A percentile compares a stretch with the other conserved stretches of the same genome.
Evolutionary conservation across 164 flowering plant species (phyloP).

Genomic region (Umbellularia californica): DNA sequence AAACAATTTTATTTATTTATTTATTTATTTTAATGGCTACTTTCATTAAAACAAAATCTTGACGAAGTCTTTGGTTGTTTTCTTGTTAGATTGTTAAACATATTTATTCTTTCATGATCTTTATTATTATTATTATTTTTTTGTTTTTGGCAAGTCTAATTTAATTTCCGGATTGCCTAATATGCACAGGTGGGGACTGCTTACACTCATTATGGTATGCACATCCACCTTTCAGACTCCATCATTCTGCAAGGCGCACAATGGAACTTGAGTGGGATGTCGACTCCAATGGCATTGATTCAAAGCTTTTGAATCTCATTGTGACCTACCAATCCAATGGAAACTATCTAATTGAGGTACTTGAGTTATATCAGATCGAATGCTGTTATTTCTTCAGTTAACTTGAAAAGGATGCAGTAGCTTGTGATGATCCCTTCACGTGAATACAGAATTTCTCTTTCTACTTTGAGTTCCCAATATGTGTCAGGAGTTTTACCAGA

Average conservation of each 20-base stretch:
- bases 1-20: too few relatives aligned
- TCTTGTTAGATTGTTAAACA: too few relatives aligned
- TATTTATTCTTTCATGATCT: too few relatives aligned
- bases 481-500: neutral
- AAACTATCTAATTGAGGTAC: slow-evolving; percentile 71
- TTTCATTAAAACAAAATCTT: neutral
- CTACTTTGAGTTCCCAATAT: neutral
- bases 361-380: neutral
- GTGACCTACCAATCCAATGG: slow-evolving; percentile 64
- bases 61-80: too few relatives aligned
- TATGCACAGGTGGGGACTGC: slow-evolving; percentile 36
- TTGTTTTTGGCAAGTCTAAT: slow-evolving; percentile 6
- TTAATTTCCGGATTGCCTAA: neutral
- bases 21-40: too few relatives aligned
- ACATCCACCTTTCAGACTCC: slow-evolving; percentile 80
- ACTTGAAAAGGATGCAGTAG: neutral
- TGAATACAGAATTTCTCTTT: neutral
- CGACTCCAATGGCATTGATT: slow-evolving; percentile 32
- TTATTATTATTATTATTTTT: too few relatives aligned
- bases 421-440: neutral
- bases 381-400: neutral
- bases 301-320: slow-evolving; percentile 34
- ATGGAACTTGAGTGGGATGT: slow-evolving; percentile 77
- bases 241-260: slow-evolving; percentile 55
- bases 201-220: slow-evolving; percentile 69